These are phyloP conservation scores for Verticillium nonalfalfae DNA, from an alignment of 2,329 filamentous ascomycete genomes.

Conservation along the genomic window DNA sequence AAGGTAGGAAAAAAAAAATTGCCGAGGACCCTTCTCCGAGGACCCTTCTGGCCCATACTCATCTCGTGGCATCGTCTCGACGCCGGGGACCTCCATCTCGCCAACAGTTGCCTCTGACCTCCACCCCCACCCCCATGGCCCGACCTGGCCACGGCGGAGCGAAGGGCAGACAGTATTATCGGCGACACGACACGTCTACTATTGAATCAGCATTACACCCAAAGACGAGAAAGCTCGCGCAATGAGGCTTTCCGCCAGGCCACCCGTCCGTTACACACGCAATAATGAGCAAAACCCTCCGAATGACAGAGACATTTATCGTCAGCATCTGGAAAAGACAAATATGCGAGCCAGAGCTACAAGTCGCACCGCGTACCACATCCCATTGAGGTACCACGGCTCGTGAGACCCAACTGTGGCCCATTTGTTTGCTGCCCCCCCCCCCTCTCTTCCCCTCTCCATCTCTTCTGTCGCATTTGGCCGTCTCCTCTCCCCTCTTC, in stretches of 20 bases:
- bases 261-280: background rate
- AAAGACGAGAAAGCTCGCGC: background rate
- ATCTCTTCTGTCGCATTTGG: background rate
- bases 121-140: slow-evolving; percentile 15
- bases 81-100: background rate
- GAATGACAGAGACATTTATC: background rate
- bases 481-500: too few species aligned
- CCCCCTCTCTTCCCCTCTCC: background rate
- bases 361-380: background rate
- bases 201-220: background rate
- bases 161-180: slow-evolving; percentile 1
- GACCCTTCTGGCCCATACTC: background rate
- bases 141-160: slow-evolving; percentile 13
- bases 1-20: too few species aligned
- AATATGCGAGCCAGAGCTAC: background rate
- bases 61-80: background rate
- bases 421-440: background rate
- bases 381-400: background rate
- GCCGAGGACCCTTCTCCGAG: too few species aligned
- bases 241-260: background rate
- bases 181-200: background rate
- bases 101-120: slow-evolving; percentile 8
- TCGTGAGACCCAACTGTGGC: background rate
- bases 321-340: background rate
- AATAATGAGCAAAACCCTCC: background rate